phyloP scores from a whole-genome alignment of 257 asterid genomes.

The Ballota nigra region DNA sequence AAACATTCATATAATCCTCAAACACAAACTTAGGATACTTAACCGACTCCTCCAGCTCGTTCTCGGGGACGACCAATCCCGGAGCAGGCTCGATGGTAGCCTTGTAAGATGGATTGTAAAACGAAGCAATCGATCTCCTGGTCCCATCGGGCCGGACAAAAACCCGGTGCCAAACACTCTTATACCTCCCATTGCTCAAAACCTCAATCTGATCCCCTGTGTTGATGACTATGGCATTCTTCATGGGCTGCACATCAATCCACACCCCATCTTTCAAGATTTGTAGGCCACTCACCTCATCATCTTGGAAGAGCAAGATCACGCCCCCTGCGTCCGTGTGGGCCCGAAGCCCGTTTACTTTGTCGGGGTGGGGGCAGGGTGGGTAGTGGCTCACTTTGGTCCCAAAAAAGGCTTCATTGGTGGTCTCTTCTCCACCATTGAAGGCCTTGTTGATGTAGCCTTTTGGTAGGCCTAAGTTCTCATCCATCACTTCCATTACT shows the following conservation, averaged over 20 bases:
- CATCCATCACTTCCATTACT: slow-evolving; percentile 73
- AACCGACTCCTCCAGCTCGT: background rate
- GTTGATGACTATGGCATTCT: slow-evolving; percentile 68
- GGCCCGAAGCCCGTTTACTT: slow-evolving; percentile 69
- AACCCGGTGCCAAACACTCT: slow-evolving; percentile 88
- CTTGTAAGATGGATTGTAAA: slow-evolving; percentile 70
- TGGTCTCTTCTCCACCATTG: slow-evolving; percentile 40
- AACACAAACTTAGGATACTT: slow-evolving; percentile 67
- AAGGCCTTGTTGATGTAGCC: slow-evolving; percentile 73
- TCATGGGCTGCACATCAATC: slow-evolving; percentile 71
- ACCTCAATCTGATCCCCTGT: slow-evolving; percentile 85
- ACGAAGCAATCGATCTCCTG: slow-evolving; percentile 76
- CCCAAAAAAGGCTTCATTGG: slow-evolving; percentile 58
- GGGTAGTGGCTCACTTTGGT: slow-evolving; percentile 95
- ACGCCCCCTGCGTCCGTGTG: slow-evolving; percentile 96
- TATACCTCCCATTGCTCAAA: slow-evolving; percentile 73
- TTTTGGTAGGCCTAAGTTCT: slow-evolving; percentile 58
- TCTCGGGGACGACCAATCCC: slow-evolving; percentile 8
- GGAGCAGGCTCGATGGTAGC: slow-evolving; percentile 71
- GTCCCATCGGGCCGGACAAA: slow-evolving; percentile 47
- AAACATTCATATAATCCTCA: slow-evolving; percentile 77
- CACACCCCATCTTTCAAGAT: slow-evolving; percentile 67
- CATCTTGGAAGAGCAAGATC: slow-evolving; percentile 78
- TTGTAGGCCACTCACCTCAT: slow-evolving; percentile 65
- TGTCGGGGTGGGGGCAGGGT: slow-evolving; percentile 73